A percentile compares a stretch with the other conserved stretches of the same genome.
Evolutionary conservation across 2,329 filamentous ascomycete genomes (phyloP).

Genomic region (Calycina marina): DNA sequence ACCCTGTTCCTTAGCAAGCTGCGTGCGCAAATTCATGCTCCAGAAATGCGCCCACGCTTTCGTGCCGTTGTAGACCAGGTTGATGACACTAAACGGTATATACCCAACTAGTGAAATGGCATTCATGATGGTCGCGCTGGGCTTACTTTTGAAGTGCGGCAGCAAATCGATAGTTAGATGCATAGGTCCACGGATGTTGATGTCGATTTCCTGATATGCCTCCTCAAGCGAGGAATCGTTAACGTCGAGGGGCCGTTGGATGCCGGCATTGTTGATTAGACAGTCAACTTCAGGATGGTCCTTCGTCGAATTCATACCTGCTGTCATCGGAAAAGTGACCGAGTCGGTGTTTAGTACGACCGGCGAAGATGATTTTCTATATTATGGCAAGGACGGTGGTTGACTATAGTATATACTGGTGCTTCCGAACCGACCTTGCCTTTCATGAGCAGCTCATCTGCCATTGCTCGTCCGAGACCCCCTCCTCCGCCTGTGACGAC

Average conservation of each 20-base stretch:
- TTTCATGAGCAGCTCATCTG: no score
- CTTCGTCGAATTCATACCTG: no score
- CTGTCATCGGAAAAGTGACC: no score
- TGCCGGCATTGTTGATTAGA: constrained; percentile 43
- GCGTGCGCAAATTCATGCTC: constrained; percentile 37
- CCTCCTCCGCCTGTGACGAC: no score
- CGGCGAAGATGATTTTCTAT: no score
- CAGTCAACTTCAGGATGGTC: constrained; percentile 42
- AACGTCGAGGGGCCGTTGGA: constrained; percentile 37
- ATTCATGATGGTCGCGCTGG: constrained; percentile 32
- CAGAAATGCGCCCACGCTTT: constrained; percentile 45
- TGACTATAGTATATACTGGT: no score
- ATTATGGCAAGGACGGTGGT: no score
- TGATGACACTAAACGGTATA: constrained; percentile 36
- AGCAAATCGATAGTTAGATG: constrained; percentile 35
- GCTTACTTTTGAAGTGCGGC: constrained; percentile 31
- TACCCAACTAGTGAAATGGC: constrained; percentile 38
- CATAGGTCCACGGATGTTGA: constrained; percentile 43
- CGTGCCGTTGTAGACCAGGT: constrained; percentile 43
- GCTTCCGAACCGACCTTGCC: no score
- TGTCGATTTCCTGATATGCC: constrained; percentile 41
- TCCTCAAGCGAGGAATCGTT: constrained; percentile 25
- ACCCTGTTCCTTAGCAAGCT: constrained; percentile 27
- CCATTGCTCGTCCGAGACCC: no score
- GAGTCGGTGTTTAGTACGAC: no score